A percentile compares a stretch with the other conserved stretches of the same genome.
Evolutionary conservation across 768 basidiomycete genomes (phyloP).

Genomic region (Cystofilobasidium ferigula): DNA sequence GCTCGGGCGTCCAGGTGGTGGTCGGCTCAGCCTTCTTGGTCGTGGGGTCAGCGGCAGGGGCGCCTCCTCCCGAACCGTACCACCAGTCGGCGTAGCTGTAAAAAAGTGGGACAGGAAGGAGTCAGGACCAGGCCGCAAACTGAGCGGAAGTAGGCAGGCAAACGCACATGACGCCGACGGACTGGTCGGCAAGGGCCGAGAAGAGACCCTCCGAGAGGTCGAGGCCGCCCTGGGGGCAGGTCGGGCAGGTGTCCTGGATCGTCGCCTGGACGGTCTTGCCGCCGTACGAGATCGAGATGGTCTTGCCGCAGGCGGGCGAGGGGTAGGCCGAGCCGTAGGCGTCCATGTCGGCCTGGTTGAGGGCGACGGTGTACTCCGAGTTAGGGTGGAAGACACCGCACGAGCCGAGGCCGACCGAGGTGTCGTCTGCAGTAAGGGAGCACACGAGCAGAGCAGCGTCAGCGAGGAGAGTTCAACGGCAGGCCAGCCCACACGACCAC

Average conservation of each 20-base stretch:
- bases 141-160: not conserved
- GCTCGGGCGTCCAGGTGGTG: constrained; percentile 4
- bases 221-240: constrained; percentile 54
- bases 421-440: too few species aligned
- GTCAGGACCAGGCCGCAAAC: not conserved
- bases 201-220: constrained; percentile 63
- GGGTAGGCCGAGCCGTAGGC: constrained; percentile 19
- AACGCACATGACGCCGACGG: constrained; percentile 7
- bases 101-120: not conserved
- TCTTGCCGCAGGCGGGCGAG: constrained; percentile 14
- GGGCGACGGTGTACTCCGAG: constrained; percentile 26
- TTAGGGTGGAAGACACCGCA: constrained; percentile 20
- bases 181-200: constrained; percentile 25
- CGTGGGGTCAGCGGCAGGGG: not conserved
- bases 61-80: not conserved
- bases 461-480: not conserved
- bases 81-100: not conserved
- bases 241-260: constrained; percentile 44
- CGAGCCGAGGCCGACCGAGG: constrained; percentile 19
- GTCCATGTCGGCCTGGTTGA: constrained; percentile 11
- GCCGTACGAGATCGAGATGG: constrained; percentile 21
- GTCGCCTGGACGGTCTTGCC: constrained; percentile 12
- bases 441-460: not conserved
- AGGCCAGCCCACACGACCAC: not conserved
- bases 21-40: not conserved